Evolutionary conservation across 129 eudicot genomes (phyloP), one percentile per base, ranked within the genome.

Genomic region (Flaveria bidentis): DNA sequence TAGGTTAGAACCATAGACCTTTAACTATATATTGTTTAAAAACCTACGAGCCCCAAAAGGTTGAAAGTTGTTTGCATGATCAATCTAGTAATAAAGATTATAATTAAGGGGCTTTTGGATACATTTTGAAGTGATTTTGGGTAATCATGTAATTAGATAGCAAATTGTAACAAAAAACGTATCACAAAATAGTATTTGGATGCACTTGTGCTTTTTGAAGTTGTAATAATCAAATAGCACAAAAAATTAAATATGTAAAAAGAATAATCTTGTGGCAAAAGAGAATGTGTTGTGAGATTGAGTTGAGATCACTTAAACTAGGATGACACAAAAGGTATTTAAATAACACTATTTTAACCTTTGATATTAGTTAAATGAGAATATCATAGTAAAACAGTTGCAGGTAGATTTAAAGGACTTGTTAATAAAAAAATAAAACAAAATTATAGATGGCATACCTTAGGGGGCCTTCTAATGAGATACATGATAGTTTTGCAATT

Each of bases 401-500:
- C 58, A 16, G 1, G 58, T 16, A 52, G 5, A 52, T 52, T 52
- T 52, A 9, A 52, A 16, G 8, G 15, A 20, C 14, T 56, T 20
- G 16, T 26, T 4, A 10, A 58, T 25, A 23, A 22, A 61, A 61
- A n/a, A 61, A 15, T 12, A 44, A 22, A 36, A 16, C 13, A 52
- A 4, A 53, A 57, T 77, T 39, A 44, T 18, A 30, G 17, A 60
- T 70, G 52, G 28, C 3, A 80, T 78, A 91, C 99, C 99, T 94
- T 95, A 50, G 99, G 99, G 68, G 97, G 96, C 75, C 75, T 87
- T 76, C 99, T 85, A 64, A 95, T 91, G 78, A 95, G 92, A 78
- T 91, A 83, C 99, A 89, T 89, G 83, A 95, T 89, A 25, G 96
- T 95, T 90, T 95, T 95, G 88, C 99, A 95, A 85, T 85, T 95